Evolutionary conservation across 441 rosid species (phyloP), one percentile per base, ranked within the genome.

Genomic region (Isatis lusitanica): DNA sequence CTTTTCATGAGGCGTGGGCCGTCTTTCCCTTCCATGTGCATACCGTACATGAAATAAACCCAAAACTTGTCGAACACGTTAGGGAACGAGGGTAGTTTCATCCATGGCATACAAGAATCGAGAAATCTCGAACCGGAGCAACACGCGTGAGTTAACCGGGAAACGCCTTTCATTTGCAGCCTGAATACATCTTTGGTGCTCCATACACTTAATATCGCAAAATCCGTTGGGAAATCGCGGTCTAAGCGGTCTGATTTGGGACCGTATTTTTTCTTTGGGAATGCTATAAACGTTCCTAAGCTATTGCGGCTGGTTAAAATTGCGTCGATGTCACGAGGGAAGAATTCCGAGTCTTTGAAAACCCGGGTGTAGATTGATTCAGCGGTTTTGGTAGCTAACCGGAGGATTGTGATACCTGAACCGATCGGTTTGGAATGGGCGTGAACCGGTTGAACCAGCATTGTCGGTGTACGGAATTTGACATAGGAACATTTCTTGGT

Each of bases 401-500:
- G 76, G 44, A 83, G 50, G 10, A 89, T 81, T 0, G 87, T 15
- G 1, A 77, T 21, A 18, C 16, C 79, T 1, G 84, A 66, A 17
- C 69, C 36, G n/a, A 80, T 7, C 0, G 80, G 66, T 57, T 87
- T 82, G 63, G 68, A 70, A 61, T 91, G 93, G 24, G 88, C 93
- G 21, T 89, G 91, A 51, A 89, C 91, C 2, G 97, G 97, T 56
- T 89, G 90, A 44, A 89, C 90, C 71, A 87, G 35, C 84, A 89
- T 70, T 2, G 86, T 79, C 0, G 84, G 93, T 35, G 88, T 81
- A 1, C 89, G 84, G 40, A 86, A 87, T 50, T 87, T 89, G 33
- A 64, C 60, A 74, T 87, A 91, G 0, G 68, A 69, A 33, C 79
- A 84, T 74, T 84, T 91, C 52, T 74, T 66, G 39, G 87, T 89